Base-by-base conservation (phyloP, 306 rosid genomes). In the Cucurbita pepo region DNA sequence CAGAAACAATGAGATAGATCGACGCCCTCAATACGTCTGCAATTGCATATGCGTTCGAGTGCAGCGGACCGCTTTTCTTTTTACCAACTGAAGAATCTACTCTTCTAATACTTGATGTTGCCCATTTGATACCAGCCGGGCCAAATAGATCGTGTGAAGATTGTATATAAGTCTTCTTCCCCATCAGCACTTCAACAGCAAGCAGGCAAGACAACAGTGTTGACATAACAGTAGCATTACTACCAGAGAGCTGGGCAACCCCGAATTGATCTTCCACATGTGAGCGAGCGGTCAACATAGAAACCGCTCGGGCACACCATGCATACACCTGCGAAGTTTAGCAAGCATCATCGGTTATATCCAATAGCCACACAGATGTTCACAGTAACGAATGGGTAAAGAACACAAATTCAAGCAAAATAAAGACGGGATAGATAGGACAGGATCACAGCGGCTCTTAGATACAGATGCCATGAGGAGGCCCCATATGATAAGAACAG, bases 161-260 rank as follows among this genome's bases (percentile, higher is more conserved):
- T 71, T 81, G 96, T 75, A 89, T 62, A 69, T 53, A 86, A 77
- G 91, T 91, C 82, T 84, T 95, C 88, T 91, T 95, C 77, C 97
- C 99, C 97, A 88, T 89, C 85, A 81, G 85, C 43, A 84, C 77
- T 79, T 94, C 99, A 71, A 91, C 85, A 53, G 97, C 96, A 77
- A 89, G 96, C 74, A 94, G 95, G 73, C 97, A 88, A 62, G 99
- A 91, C 74, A 89, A 58, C 77, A 94, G 83, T 1, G 95, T 86
- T 7, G 96, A 87, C 63, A 86, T 75, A 47, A 85, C 98, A 2
- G 88, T 79, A 13, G 96, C 95, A 48, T 94, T 94, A 69, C 96
- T 89, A 55, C 98, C 96, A 0, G 95, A 87, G 71, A 91, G 93
- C 83, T 94, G 96, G 69, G 97, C 97, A 66, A 84, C 91, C 43